Evolutionary conservation across 2,329 filamentous ascomycete species (phyloP).

Genomic region (Fusarium chaquense): DNA sequence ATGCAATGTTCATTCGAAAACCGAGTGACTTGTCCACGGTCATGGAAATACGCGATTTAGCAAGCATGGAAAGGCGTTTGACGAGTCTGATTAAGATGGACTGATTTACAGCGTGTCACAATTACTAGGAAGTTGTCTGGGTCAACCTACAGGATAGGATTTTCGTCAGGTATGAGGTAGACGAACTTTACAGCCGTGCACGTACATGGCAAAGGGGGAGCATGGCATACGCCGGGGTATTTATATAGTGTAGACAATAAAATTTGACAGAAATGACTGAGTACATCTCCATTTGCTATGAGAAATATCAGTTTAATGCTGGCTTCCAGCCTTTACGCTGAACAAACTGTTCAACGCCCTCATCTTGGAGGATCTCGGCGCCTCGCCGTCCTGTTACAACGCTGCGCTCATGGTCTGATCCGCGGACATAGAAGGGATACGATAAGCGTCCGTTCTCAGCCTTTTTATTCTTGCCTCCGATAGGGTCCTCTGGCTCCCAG

Average conservation of each 20-base stretch:
- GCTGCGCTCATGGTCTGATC: conserved; percentile 72
- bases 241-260: conserved; percentile 37
- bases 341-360: conserved; percentile 68
- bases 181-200: conserved; percentile 31
- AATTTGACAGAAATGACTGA: conserved; percentile 3
- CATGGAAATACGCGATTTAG: conserved; percentile 38
- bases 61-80: conserved; percentile 51
- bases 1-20: conserved; percentile 6
- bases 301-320: conserved; percentile 52
- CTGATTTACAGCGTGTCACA: conserved; percentile 20
- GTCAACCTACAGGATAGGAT: conserved; percentile 14
- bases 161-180: conserved; percentile 26
- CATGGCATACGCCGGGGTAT: conserved; percentile 20
- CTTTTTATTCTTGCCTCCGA: not conserved
- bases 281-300: not conserved
- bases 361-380: conserved; percentile 70
- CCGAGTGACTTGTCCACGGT: conserved; percentile 21
- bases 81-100: conserved; percentile 31
- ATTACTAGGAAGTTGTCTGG: conserved; percentile 7
- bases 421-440: conserved; percentile 72
- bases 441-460: conserved; percentile 48
- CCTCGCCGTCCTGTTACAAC: conserved; percentile 72
- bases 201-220: conserved; percentile 8
- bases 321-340: conserved; percentile 71
- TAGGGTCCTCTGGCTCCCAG: conserved; percentile 20